Evolutionary conservation across 2,329 filamentous ascomycete species (phyloP).

Genomic region (Colletotrichum sp.): DNA sequence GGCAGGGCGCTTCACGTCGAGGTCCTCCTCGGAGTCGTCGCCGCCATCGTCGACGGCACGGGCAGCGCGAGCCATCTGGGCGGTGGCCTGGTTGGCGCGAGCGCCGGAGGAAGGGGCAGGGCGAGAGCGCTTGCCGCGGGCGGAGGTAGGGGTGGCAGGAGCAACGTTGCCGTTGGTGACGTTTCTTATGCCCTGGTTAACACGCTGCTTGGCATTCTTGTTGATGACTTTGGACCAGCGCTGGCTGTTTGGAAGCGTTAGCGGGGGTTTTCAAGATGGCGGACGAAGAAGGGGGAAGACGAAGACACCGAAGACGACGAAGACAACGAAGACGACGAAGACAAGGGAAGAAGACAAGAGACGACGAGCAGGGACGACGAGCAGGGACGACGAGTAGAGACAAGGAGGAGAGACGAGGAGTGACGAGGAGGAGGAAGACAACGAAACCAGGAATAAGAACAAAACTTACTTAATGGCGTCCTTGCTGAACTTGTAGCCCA

Average conservation of each 20-base stretch:
- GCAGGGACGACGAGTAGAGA: neutral
- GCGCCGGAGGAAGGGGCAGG: neutral
- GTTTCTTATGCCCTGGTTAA: neutral
- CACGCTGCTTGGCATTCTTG: slow-evolving; percentile 36
- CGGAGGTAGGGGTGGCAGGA: neutral
- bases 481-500: slow-evolving; percentile 40
- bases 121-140: slow-evolving; percentile 2
- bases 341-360: too few relatives aligned
- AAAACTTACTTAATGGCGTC: slow-evolving; percentile 42
- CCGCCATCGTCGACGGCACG: neutral
- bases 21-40: neutral
- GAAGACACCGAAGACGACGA: neutral
- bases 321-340: neutral
- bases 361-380: neutral
- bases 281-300: neutral
- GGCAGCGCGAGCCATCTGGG: slow-evolving; percentile 1
- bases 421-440: neutral
- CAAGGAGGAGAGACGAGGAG: neutral
- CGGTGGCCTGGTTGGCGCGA: neutral
- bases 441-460: neutral
- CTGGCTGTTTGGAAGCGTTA: slow-evolving; percentile 31
- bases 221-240: slow-evolving; percentile 44
- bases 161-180: neutral
- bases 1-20: neutral
- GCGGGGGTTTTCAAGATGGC: neutral